phyloP scores from a whole-genome alignment of 495 filamentous ascomycete genomes.

The Hamigera avellanea region DNA sequence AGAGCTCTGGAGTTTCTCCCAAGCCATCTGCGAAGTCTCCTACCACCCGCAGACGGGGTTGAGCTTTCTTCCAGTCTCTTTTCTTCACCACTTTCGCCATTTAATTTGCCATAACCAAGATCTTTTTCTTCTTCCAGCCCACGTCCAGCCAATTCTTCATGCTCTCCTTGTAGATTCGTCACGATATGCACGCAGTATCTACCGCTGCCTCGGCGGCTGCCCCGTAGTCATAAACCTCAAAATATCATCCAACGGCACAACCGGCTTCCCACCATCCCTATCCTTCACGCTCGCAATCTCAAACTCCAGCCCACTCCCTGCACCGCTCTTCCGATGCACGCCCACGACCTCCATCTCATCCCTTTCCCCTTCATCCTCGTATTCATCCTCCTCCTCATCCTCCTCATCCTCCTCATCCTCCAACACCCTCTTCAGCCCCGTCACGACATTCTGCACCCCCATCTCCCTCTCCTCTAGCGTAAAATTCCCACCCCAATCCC shows the following conservation, averaged over 20 bases:
- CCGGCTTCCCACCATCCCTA: constrained; percentile 22
- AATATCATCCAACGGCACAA: constrained; percentile 36
- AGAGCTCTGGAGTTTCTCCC: constrained; percentile 26
- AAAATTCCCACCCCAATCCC: constrained; percentile 50
- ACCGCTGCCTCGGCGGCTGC: constrained; percentile 19
- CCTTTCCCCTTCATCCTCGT: constrained; percentile 13
- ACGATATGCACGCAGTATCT: too few relatives aligned
- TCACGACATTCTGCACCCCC: constrained; percentile 60
- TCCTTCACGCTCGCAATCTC: constrained; percentile 31
- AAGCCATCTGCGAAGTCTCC: constrained; percentile 24
- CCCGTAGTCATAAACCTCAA: constrained; percentile 47
- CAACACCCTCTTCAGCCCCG: constrained; percentile 47
- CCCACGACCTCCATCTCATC: constrained; percentile 32
- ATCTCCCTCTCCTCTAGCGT: constrained; percentile 56
- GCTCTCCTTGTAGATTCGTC: too few relatives aligned
- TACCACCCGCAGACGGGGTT: constrained; percentile 40
- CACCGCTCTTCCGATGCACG: constrained; percentile 27
- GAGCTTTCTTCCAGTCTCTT: constrained; percentile 8
- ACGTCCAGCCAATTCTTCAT: background rate
- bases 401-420: constrained; percentile 43
- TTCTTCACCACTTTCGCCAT: constrained; percentile 5
- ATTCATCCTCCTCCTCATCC: constrained; percentile 39
- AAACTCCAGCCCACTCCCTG: constrained; percentile 28
- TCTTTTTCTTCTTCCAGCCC: too few relatives aligned
- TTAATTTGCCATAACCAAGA: constrained; percentile 2